These are phyloP conservation scores for Tuber brumale DNA, from an alignment of 495 filamentous ascomycete genomes.

Conservation along the genomic window DNA sequence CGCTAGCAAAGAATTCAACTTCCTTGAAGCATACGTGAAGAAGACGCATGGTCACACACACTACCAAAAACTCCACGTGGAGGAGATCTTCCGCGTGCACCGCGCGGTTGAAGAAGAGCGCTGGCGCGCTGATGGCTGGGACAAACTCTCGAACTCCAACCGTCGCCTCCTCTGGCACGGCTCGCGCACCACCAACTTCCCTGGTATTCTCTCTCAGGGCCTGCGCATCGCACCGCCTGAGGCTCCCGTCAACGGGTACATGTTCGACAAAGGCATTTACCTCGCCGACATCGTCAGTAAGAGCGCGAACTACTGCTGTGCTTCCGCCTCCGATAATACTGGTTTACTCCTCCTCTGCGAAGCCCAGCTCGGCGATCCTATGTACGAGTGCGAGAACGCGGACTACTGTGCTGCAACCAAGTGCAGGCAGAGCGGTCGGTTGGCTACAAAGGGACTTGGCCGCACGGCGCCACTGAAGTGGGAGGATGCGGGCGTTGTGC, in stretches of 20 bases:
- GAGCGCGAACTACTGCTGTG: constrained; percentile 69
- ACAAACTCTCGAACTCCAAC: constrained; percentile 48
- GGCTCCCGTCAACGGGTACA: constrained; percentile 69
- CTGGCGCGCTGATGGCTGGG: constrained; percentile 53
- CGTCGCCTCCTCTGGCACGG: constrained; percentile 81
- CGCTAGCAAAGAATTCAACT: constrained; percentile 54
- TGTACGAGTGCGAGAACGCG: constrained; percentile 51
- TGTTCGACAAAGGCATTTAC: constrained; percentile 88
- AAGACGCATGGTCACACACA: constrained; percentile 60
- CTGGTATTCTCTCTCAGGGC: constrained; percentile 75
- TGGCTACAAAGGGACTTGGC: constrained; percentile 65
- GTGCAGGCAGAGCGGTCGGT: constrained; percentile 53
- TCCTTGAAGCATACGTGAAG: constrained; percentile 59
- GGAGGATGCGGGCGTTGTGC: constrained; percentile 66
- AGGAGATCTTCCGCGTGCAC: constrained; percentile 76
- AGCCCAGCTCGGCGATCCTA: constrained; percentile 66
- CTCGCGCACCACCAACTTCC: constrained; percentile 69
- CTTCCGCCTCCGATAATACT: constrained; percentile 46
- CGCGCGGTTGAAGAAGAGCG: constrained; percentile 65
- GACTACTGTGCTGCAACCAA: constrained; percentile 58
- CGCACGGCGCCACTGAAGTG: constrained; percentile 55
- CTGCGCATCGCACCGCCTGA: constrained; percentile 81
- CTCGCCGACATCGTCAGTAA: constrained; percentile 73
- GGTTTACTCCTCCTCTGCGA: constrained; percentile 68
- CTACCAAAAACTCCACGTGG: constrained; percentile 52